Evolutionary conservation across 140 eudicot genomes (phyloP).

Genomic region (Erigeron philadelphicus): DNA sequence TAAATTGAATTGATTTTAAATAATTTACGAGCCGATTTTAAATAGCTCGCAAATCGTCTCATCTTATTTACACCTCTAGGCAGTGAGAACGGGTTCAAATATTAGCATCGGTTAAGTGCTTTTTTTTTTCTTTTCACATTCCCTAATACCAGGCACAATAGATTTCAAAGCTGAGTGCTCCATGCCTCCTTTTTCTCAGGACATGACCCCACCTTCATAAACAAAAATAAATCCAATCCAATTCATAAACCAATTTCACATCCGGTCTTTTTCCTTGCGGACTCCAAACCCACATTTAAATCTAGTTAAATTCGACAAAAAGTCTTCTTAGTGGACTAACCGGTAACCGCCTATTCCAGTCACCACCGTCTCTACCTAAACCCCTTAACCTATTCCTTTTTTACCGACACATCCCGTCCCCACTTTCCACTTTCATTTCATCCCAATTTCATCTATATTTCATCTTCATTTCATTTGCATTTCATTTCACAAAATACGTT

Average conservation of each 20-base stretch:
- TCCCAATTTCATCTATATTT: slow-evolving; percentile 32
- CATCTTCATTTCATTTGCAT: slow-evolving; percentile 27
- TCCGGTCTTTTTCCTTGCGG: slow-evolving; percentile 42
- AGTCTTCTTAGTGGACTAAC: slow-evolving; percentile 36
- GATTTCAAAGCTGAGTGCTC: slow-evolving; percentile 27
- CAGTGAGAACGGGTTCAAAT: too few species aligned
- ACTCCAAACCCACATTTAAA: slow-evolving; percentile 31
- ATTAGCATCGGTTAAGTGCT: too few species aligned
- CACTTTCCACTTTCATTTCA: slow-evolving; percentile 28
- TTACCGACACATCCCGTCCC: slow-evolving; percentile 42
- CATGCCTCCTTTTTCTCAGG: slow-evolving; percentile 51
- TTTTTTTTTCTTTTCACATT: neutral
- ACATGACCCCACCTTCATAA: slow-evolving; percentile 19
- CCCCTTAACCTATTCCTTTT: slow-evolving; percentile 28
- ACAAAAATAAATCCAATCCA: slow-evolving; percentile 14
- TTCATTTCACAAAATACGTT: slow-evolving; percentile 22
- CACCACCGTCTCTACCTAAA: slow-evolving; percentile 32
- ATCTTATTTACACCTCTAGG: too few species aligned
- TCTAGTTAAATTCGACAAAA: slow-evolving; percentile 26
- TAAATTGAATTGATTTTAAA: too few species aligned
- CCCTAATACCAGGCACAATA: neutral
- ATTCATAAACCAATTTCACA: slow-evolving; percentile 18
- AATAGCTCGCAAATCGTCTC: too few species aligned
- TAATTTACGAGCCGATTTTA: too few species aligned
- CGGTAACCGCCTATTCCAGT: slow-evolving; percentile 34